Conservation (phyloP, 1,284 basidiomycete genomes). For the Stygiomarasmius scandens region DNA sequence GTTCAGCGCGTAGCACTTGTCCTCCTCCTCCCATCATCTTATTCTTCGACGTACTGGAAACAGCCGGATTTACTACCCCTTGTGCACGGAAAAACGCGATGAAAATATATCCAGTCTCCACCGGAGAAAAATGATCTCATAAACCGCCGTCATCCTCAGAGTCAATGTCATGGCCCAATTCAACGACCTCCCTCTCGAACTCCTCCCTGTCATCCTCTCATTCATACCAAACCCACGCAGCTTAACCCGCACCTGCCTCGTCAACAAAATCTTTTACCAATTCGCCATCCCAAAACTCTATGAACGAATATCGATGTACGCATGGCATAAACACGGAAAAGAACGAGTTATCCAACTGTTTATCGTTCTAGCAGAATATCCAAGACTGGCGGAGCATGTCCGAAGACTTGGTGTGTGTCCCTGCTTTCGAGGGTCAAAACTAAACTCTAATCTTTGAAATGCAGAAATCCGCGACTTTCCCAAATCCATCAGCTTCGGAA, state of each 20-base stretch:
- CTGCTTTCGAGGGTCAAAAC: neutral
- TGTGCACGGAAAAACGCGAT: too few species aligned
- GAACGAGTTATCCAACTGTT: slow-evolving; percentile 15
- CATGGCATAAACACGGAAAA: slow-evolving; percentile 19
- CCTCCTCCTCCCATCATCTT: too few species aligned
- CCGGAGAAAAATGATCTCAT: too few species aligned
- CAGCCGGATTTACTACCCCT: too few species aligned
- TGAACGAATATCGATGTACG: slow-evolving; percentile 14
- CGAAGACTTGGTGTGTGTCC: slow-evolving; percentile 15
- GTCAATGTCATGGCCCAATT: slow-evolving; percentile 1
- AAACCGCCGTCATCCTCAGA: too few species aligned
- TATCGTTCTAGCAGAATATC: slow-evolving; percentile 4
- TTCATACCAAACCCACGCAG: slow-evolving; percentile 7
- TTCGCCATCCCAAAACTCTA: slow-evolving; percentile 13
- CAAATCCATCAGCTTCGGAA: neutral
- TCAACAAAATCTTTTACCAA: slow-evolving; percentile 14
- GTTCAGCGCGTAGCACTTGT: too few species aligned
- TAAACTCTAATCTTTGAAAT: neutral
- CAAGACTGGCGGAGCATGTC: slow-evolving; percentile 12
- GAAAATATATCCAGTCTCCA: too few species aligned
- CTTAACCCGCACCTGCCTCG: slow-evolving; percentile 6
- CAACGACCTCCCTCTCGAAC: slow-evolving; percentile 15
- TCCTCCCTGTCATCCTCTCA: slow-evolving; percentile 15
- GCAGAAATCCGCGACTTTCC: slow-evolving; percentile 17
- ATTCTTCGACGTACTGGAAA: too few species aligned